Percentiles rank a stretch among this genome's conserved stretches.
Evolutionary conservation across 2,329 filamentous ascomycete genomes (phyloP).

Genomic region (Rhinocladiella mackenziei): DNA sequence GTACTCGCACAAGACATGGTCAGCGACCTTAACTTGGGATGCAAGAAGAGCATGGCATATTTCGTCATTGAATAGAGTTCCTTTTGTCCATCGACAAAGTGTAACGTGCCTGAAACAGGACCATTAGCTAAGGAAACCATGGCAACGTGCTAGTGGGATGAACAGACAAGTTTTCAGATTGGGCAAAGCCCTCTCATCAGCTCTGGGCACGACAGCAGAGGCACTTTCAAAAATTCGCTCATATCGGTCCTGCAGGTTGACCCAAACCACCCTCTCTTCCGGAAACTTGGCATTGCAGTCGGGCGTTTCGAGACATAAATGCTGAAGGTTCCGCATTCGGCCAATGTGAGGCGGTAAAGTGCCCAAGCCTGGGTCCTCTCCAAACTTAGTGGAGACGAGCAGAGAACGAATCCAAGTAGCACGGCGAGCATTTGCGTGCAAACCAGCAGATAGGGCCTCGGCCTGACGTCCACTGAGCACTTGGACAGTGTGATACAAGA

Average conservation of each 20-base stretch:
- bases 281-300: slow-evolving; percentile 28
- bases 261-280: slow-evolving; percentile 26
- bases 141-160: neutral
- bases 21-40: slow-evolving; percentile 26
- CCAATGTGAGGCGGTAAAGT: slow-evolving; percentile 23
- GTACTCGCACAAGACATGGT: slow-evolving; percentile 31
- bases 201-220: slow-evolving; percentile 21
- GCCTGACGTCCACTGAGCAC: slow-evolving; percentile 23
- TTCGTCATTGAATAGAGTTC: slow-evolving; percentile 29
- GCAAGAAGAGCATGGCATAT: slow-evolving; percentile 29
- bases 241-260: slow-evolving; percentile 28
- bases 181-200: slow-evolving; percentile 21
- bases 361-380: slow-evolving; percentile 25
- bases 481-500: slow-evolving; percentile 25
- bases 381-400: slow-evolving; percentile 28
- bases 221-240: slow-evolving; percentile 27
- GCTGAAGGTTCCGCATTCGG: slow-evolving; percentile 26
- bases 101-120: slow-evolving; percentile 22
- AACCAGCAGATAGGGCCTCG: slow-evolving; percentile 15
- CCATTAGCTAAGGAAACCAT: neutral
- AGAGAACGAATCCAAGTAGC: slow-evolving; percentile 25
- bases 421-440: slow-evolving; percentile 22
- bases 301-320: slow-evolving; percentile 27
- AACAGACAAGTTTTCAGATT: slow-evolving; percentile 21
- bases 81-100: slow-evolving; percentile 28